Base-by-base conservation (phyloP, 2,329 filamentous ascomycete genomes). In the Knufia petricola region DNA sequence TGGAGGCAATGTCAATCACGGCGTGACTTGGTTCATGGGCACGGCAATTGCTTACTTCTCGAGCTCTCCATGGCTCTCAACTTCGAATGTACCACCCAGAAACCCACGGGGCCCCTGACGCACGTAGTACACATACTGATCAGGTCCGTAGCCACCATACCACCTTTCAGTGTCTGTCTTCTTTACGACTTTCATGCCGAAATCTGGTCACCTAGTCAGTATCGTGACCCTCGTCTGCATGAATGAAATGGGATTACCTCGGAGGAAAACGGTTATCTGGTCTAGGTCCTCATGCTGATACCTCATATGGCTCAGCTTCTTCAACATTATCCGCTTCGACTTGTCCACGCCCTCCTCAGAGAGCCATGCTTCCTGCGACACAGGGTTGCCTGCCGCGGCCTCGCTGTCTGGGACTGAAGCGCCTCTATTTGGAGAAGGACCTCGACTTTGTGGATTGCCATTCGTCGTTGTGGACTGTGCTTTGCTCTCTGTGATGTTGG, bases 241-340 rank as follows among this genome's bases (percentile, higher is more conserved):
- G 54, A 30, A n/a, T n/a, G n/a, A 54, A 32, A 2, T 52, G 39
- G 1, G 56, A 60, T 17, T 51, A 64, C 51, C 55, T 57, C 50
- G 59, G 44, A 68, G 61, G 58, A 70, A 76, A 2, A 60, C 67
- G 3, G 69, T 73, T 38, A 75, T 74, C 49, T 66, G 60, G 19
- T 66, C 62, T 3, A 77, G 60, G 49, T 76, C 67, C 0, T 72
- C 69, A 52, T 76, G 74, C 50, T 75, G 72, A 55, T 77, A 77
- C 1, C 73, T 66, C 72, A 76, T 75, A 51, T 77, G 73, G 1
- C 66, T 65, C 3, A 76, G 52, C 49, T 70, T 71, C 4, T 64
- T 67, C 17, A 77, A 59, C 49, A 68, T 66, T 54, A 76, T 66
- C 51, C 75, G 72, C 24, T 66, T 61, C 40, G 63, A 53, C 13